phyloP scores from a whole-genome alignment of 352 stramenopile species.

The Pythium aphanidermatum region DNA sequence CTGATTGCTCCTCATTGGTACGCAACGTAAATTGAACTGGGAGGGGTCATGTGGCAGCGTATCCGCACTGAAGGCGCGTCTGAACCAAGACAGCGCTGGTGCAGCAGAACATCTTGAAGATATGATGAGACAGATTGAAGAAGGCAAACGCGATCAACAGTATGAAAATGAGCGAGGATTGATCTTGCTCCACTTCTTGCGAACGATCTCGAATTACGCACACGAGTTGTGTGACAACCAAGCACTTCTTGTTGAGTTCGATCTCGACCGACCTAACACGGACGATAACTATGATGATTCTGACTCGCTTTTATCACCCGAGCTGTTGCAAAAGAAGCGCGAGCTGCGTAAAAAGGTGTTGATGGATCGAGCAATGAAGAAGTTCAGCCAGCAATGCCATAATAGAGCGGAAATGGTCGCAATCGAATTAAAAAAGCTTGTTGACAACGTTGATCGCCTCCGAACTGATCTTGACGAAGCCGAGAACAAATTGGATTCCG shows the following conservation, averaged over 20 bases:
- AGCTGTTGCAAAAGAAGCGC: slow-evolving; percentile 64
- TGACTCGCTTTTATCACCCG: slow-evolving; percentile 36
- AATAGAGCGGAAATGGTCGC: slow-evolving; percentile 48
- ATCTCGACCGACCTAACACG: slow-evolving; percentile 27
- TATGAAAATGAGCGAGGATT: slow-evolving; percentile 47
- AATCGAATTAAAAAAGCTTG: slow-evolving; percentile 51
- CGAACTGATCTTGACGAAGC: slow-evolving; percentile 54
- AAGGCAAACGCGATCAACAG: slow-evolving; percentile 54
- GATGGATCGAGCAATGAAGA: slow-evolving; percentile 69
- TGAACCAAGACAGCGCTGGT: slow-evolving; percentile 68
- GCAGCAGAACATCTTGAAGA: slow-evolving; percentile 55
- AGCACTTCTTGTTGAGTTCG: slow-evolving; percentile 41
- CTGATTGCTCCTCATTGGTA: not conserved
- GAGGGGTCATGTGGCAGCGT: slow-evolving; percentile 27
- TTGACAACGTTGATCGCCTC: slow-evolving; percentile 31
- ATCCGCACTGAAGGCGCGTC: slow-evolving; percentile 54
- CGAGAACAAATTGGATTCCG: slow-evolving; percentile 69
- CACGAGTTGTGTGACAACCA: slow-evolving; percentile 47
- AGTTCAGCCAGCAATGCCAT: slow-evolving; percentile 58
- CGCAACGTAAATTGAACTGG: not conserved
- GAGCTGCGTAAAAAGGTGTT: slow-evolving; percentile 63
- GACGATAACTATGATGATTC: slow-evolving; percentile 17
- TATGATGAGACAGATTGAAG: slow-evolving; percentile 62
- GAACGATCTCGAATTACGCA: slow-evolving; percentile 44
- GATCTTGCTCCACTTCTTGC: slow-evolving; percentile 52